Base-by-base conservation (phyloP, 257 asterid species). In the Ilex asprella region DNA sequence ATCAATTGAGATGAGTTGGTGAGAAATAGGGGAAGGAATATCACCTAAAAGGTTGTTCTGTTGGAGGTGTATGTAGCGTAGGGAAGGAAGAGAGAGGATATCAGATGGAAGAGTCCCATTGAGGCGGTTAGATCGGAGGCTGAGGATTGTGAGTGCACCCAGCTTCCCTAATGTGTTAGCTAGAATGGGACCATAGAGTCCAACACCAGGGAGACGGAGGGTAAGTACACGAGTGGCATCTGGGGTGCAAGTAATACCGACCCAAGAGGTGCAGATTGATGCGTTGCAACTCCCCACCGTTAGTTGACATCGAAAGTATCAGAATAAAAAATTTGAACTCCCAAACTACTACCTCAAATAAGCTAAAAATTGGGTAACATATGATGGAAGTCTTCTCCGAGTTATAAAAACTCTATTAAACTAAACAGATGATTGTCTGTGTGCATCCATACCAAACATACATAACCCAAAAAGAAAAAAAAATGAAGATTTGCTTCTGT, bases 201-300 rank as follows among this genome's bases (percentile, higher is more conserved):
- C 94, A 6, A 69, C 62, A 3, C 68, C 94, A 11, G 96, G 94
- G 10, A 88, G 96, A 47, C 91, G 86, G 57, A 88, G 88, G 30
- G 77, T 71, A 49, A 72, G 60, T 0, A 86, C 96, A 49, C 84
- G 89, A 43, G 60, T 44, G 2, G 62, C 72, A 12, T 80, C 70
- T 2, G 77, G 31, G 41, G 75, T 65, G 82, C 96, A 88, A 11
- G 85, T 60, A 75, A 86, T 82, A 6, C 96, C 96, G 2, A 66
- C 39, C 95, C 95, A 86, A 14, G 85, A 63, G 6, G 30, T 68
- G 85, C 96, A 88, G 4, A 86, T 54, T 43, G 75, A 77, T 10
- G 92, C 58, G 15, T 66, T 49, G 56, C 71, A 66, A 47, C 53
- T 70, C 95, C 95, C 41, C 41, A 3, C 41, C 41, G 7, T 2